A percentile compares a stretch with the other conserved stretches of the same genome.
Evolutionary conservation across 768 basidiomycete genomes (phyloP).

Genomic region (Leccinum sublutescens): DNA sequence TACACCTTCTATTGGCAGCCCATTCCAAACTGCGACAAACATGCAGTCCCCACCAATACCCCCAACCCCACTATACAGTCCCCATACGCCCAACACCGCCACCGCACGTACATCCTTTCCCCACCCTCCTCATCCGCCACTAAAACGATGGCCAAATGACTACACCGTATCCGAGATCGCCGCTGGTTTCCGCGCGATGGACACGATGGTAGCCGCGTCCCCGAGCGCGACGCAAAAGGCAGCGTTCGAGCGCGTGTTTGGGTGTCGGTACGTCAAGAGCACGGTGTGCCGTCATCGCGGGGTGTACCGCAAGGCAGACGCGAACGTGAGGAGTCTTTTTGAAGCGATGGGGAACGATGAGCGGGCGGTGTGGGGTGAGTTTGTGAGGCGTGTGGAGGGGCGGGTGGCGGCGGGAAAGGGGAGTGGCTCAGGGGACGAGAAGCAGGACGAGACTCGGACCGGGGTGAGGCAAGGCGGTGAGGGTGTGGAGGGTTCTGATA

Average conservation of each 20-base stretch:
- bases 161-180: conserved; percentile 68
- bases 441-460: conserved; percentile 17
- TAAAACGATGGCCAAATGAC: conserved; percentile 77
- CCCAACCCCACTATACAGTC: conserved; percentile 21
- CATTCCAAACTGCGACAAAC: conserved; percentile 12
- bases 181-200: conserved; percentile 54
- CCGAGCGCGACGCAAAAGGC: conserved; percentile 57
- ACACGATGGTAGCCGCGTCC: conserved; percentile 33
- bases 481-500: conserved; percentile 6
- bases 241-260: conserved; percentile 70
- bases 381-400: conserved; percentile 61
- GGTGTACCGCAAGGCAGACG: conserved; percentile 59
- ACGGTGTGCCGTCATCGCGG: conserved; percentile 72
- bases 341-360: conserved; percentile 54
- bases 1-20: conserved; percentile 13
- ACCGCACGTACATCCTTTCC: conserved; percentile 35
- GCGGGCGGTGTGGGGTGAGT: conserved; percentile 66
- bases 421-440: conserved; percentile 24
- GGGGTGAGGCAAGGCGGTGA: not conserved
- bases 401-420: conserved; percentile 33
- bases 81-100: conserved; percentile 24
- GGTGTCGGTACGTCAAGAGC: conserved; percentile 69
- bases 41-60: conserved; percentile 22
- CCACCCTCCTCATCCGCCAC: conserved; percentile 58
- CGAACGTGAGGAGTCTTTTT: conserved; percentile 46